These are phyloP conservation scores for Cyberlindnera bimundalis DNA, from an alignment of 805 yeast genomes.

Conservation along the genomic window DNA sequence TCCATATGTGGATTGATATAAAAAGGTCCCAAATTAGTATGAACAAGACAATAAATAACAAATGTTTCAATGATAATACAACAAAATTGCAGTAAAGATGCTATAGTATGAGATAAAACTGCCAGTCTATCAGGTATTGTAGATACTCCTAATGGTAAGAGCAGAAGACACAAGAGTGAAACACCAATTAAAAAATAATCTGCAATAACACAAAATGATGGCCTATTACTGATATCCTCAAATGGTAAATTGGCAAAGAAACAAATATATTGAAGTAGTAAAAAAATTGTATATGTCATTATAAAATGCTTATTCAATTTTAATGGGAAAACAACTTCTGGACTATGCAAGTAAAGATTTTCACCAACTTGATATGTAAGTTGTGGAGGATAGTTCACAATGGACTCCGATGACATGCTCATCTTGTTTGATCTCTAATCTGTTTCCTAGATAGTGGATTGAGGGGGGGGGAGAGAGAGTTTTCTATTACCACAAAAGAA, in stretches of 20 bases:
- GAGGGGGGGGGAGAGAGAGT: too few species aligned
- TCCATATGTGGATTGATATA: not conserved
- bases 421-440: too few species aligned
- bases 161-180: slow-evolving; percentile 11
- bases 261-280: slow-evolving; percentile 16
- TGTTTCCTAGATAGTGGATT: too few species aligned
- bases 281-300: slow-evolving; percentile 1
- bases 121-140: slow-evolving; percentile 7
- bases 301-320: slow-evolving; percentile 1
- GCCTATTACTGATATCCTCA: slow-evolving; percentile 20
- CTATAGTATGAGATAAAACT: slow-evolving; percentile 3
- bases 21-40: not conserved
- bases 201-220: slow-evolving; percentile 14
- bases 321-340: slow-evolving; percentile 7
- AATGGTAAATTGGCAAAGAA: slow-evolving; percentile 17
- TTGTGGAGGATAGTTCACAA: slow-evolving; percentile 1
- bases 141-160: slow-evolving; percentile 9
- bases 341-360: slow-evolving; percentile 5
- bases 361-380: slow-evolving; percentile 3
- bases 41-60: not conserved
- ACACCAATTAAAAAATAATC: slow-evolving; percentile 10
- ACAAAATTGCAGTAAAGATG: slow-evolving; percentile 4
- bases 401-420: not conserved
- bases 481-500: too few species aligned
- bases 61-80: slow-evolving; percentile 1